Evolutionary conservation across 495 filamentous ascomycete species (phyloP).

Genomic region (Penicillium robsamsonii): DNA sequence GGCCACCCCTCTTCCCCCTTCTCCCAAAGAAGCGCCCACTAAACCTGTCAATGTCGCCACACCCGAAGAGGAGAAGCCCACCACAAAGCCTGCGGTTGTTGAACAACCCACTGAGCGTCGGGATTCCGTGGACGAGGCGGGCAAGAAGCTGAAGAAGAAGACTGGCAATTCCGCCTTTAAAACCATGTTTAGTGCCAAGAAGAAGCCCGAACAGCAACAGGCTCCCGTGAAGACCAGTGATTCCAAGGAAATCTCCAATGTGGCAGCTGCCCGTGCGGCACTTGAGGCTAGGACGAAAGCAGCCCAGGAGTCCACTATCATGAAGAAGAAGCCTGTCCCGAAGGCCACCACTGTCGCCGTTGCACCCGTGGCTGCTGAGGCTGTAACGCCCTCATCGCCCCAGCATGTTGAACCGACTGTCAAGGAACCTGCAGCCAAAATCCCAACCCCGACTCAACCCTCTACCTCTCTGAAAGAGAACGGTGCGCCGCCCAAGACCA

Average conservation of each 20-base stretch:
- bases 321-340: conserved; percentile 43
- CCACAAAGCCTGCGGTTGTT: conserved; percentile 22
- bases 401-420: conserved; percentile 9
- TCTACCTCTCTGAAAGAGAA: conserved; percentile 15
- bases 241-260: conserved; percentile 37
- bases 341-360: conserved; percentile 16
- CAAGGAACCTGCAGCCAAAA: conserved; percentile 27
- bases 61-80: conserved; percentile 15
- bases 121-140: conserved; percentile 30
- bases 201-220: conserved; percentile 39
- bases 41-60: conserved; percentile 13
- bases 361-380: conserved; percentile 15
- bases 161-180: conserved; percentile 46
- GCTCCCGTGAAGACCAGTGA: conserved; percentile 38
- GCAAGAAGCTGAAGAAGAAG: conserved; percentile 50
- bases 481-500: conserved; percentile 47
- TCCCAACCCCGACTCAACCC: conserved; percentile 1
- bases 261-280: conserved; percentile 53
- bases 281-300: conserved; percentile 44
- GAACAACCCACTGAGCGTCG: conserved; percentile 27
- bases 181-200: conserved; percentile 49
- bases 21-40: conserved; percentile 25
- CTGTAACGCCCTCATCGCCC: conserved; percentile 23
- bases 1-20: conserved; percentile 34
- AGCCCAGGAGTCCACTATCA: conserved; percentile 31